Evolutionary conservation across 2,329 filamentous ascomycete species (phyloP).

Genomic region (Talaromyces sp.): DNA sequence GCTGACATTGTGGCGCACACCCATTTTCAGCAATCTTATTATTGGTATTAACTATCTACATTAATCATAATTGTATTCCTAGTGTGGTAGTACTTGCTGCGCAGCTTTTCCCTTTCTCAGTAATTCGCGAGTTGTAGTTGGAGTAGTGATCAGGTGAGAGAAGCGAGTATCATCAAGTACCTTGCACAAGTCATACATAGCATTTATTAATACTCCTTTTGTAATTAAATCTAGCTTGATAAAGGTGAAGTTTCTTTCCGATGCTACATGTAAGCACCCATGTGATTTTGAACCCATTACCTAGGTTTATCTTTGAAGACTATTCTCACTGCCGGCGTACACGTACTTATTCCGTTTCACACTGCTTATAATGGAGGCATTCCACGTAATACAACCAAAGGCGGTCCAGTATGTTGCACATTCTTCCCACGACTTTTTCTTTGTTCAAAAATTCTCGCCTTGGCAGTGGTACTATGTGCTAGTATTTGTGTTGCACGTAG

Average conservation of each 20-base stretch:
- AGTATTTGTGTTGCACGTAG: too few species aligned
- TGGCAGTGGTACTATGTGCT: background rate
- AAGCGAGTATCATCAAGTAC: background rate
- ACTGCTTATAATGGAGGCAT: background rate
- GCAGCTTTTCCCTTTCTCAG: background rate
- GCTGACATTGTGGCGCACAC: background rate
- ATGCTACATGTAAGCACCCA: background rate
- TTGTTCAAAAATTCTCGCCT: background rate
- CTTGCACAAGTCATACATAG: background rate
- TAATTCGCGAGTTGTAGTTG: background rate
- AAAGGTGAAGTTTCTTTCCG: background rate
- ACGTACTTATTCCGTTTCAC: background rate
- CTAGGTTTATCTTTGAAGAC: background rate
- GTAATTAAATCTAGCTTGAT: background rate
- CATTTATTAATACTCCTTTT: background rate
- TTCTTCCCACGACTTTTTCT: background rate
- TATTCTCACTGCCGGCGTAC: too few species aligned
- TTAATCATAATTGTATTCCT: background rate
- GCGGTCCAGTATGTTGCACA: background rate
- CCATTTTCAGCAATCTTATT: background rate
- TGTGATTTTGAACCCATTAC: background rate
- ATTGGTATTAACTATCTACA: background rate
- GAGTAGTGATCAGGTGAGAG: background rate
- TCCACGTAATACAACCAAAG: background rate
- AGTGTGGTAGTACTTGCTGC: background rate